These are phyloP conservation scores for Sungouiozyma intestinalis DNA, from an alignment of 805 yeast genomes.

Conservation along the genomic window DNA sequence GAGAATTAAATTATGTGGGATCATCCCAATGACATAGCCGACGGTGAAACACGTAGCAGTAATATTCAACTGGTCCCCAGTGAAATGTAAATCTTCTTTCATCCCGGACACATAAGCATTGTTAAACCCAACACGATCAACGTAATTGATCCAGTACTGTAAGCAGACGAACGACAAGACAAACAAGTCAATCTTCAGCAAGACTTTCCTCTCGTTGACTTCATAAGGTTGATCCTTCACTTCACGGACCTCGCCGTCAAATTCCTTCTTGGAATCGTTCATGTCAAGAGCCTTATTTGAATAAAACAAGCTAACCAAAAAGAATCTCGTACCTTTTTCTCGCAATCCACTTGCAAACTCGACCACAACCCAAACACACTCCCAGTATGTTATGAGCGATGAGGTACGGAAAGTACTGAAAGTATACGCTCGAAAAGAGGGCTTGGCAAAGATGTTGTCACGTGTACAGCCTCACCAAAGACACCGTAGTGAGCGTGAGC, in stretches of 20 bases:
- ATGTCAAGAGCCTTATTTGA: too few relatives aligned
- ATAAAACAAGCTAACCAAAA: too few relatives aligned
- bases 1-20: conserved; percentile 49
- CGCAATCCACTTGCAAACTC: too few relatives aligned
- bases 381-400: too few relatives aligned
- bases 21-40: conserved; percentile 51
- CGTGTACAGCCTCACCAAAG: too few relatives aligned
- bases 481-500: too few relatives aligned
- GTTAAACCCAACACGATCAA: conserved; percentile 45
- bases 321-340: too few relatives aligned
- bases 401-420: too few relatives aligned
- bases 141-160: conserved; percentile 38
- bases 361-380: too few relatives aligned
- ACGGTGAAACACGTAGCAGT: conserved; percentile 47
- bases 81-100: conserved; percentile 43
- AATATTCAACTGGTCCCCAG: conserved; percentile 40
- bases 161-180: conserved; percentile 27
- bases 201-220: conserved; percentile 2
- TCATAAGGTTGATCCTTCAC: neutral
- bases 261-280: too few relatives aligned
- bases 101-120: conserved; percentile 61
- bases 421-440: too few relatives aligned
- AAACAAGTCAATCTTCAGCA: conserved; percentile 25
- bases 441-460: too few relatives aligned
- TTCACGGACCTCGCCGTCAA: neutral